Evolutionary conservation across 345 rosid species (phyloP), one percentile per base, ranked within the genome.

Genomic region (Citropsis articulata): DNA sequence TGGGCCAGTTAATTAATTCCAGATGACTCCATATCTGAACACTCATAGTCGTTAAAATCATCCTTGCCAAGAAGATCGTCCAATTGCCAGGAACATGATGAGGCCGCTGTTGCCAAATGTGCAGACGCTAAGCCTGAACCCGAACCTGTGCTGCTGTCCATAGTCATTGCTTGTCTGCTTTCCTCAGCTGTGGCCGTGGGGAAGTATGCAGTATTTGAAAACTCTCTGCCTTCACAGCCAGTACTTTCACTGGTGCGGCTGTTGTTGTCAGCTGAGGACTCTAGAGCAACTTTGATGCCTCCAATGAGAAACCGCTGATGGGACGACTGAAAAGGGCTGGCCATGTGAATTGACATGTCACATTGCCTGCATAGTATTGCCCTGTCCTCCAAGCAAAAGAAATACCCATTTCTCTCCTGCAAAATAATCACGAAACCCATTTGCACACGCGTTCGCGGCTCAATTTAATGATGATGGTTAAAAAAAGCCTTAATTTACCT

Each of bases 351-450:
- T 14, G 76, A 76, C 50, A 40, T 9, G 71, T 79, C 78, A 31
- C 81, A 79, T 1, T 72, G 18, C 75, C 42, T 72, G 76, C 83
- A 79, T 24, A 83, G 38, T 31, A 83, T 36, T 31, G 78, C 78
- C 72, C 81, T 76, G 35, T 83, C 85, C 81, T 83, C 78, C 78
- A 83, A 79, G 78, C 83, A 83, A 76, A 83, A 83, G 48, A 83
- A 36, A 70, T 72, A 72, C 2, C 76, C 85, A 45, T 69, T 79
- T 21, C 56, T 67, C 31, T 55, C 82, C 82, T 75, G 80, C 79
- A 59, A 61, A 27, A 12, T 2, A 30, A 25, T 27, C 33, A 61
- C 2, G 3, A 25, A 21, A 27, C 33, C 19, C 30, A 24, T 25
- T 4, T 27, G 31, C 28, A 25, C 2, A 0, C 10, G 2, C 42